Conservation (phyloP, 2,329 filamentous ascomycete genomes). For the Zalaria sp. region DNA sequence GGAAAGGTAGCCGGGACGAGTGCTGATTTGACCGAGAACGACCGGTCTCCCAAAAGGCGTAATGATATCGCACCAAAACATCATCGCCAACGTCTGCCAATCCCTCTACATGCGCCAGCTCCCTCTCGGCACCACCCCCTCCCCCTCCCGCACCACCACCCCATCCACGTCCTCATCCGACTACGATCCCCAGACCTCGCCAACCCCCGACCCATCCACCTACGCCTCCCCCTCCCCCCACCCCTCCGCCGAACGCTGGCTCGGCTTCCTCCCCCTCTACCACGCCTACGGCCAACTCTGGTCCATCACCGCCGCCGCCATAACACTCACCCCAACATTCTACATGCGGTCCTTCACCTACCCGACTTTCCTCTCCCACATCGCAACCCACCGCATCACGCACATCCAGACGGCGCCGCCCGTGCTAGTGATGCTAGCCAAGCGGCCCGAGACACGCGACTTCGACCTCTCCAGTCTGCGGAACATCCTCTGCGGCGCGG, state of each 20-base stretch:
- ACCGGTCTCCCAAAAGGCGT: constrained; percentile 31
- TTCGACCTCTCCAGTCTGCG: constrained; percentile 26
- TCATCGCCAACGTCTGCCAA: constrained; percentile 25
- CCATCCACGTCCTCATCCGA: too few relatives aligned
- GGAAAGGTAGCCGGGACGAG: not conserved
- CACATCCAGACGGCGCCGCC: constrained; percentile 27
- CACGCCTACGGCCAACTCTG: constrained; percentile 23
- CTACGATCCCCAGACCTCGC: not conserved
- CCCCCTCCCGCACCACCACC: not conserved
- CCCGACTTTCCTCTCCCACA: constrained; percentile 17
- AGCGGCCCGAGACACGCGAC: constrained; percentile 25
- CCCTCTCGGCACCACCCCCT: not conserved
- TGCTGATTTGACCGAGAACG: constrained; percentile 14
- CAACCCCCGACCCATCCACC: constrained; percentile 12
- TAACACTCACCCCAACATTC: constrained; percentile 19
- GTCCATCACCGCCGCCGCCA: constrained; percentile 22
- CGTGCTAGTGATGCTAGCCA: constrained; percentile 29
- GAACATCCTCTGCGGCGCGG: constrained; percentile 26
- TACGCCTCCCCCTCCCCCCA: constrained; percentile 11
- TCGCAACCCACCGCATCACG: constrained; percentile 22
- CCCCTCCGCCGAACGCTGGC: constrained; percentile 21
- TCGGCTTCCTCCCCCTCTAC: constrained; percentile 19
- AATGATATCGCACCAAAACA: constrained; percentile 28
- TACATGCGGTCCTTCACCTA: constrained; percentile 27
- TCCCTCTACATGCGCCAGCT: constrained; percentile 25